phyloP scores from a whole-genome alignment of 1,284 basidiomycete species.

The Trametes sp. region DNA sequence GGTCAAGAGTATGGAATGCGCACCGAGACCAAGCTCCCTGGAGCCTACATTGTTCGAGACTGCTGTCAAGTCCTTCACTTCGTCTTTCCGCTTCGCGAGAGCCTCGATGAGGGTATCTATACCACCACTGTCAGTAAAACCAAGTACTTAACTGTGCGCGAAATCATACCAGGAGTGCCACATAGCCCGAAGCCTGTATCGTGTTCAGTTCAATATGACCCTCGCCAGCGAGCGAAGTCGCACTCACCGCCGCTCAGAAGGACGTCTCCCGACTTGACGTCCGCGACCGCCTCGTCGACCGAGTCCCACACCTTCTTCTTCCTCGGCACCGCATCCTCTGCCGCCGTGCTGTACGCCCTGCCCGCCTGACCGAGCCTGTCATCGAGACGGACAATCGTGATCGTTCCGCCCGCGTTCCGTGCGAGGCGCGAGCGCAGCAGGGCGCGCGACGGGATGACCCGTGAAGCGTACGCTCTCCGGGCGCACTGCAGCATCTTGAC shows the following conservation, averaged over 20 bases:
- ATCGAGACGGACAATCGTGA: slow-evolving; percentile 15
- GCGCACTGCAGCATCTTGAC: slow-evolving; percentile 27
- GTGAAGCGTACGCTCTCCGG: slow-evolving; percentile 23
- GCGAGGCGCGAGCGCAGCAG: slow-evolving; percentile 21
- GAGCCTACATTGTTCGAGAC: slow-evolving; percentile 93
- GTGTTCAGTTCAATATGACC: background rate
- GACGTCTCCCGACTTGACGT: slow-evolving; percentile 67
- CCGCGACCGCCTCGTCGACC: slow-evolving; percentile 62
- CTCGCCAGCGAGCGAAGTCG: background rate
- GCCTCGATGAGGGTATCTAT: slow-evolving; percentile 87
- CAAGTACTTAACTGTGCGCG: background rate
- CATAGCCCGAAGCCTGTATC: slow-evolving; percentile 78
- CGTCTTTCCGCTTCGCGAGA: slow-evolving; percentile 72
- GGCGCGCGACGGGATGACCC: slow-evolving; percentile 25
- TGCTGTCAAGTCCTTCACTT: slow-evolving; percentile 75
- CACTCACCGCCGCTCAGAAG: slow-evolving; percentile 82
- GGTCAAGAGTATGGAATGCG: no score
- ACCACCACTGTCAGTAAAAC: background rate
- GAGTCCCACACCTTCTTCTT: slow-evolving; percentile 61
- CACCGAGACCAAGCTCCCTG: slow-evolving; percentile 82
- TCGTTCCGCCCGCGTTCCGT: slow-evolving; percentile 28
- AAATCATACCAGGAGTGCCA: slow-evolving; percentile 71
- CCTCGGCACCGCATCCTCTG: slow-evolving; percentile 41
- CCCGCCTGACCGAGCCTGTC: slow-evolving; percentile 13
- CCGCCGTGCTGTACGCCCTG: slow-evolving; percentile 37